Conservation (phyloP, 2,329 filamentous ascomycete genomes). For the Xylaria sp. region DNA sequence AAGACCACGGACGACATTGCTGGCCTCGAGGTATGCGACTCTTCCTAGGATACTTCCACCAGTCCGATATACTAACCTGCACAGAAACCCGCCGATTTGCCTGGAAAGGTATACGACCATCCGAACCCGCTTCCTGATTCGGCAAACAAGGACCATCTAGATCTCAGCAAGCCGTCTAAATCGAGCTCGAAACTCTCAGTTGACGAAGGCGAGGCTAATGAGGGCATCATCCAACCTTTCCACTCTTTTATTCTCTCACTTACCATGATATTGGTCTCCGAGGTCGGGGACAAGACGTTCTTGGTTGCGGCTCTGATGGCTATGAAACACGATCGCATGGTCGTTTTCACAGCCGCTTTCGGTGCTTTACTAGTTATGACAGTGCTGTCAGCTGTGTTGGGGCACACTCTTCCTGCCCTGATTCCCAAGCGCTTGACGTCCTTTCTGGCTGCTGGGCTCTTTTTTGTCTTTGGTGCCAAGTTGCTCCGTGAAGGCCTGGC, state of each 20-base stretch:
- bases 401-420: constrained; percentile 89
- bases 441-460: constrained; percentile 83
- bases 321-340: constrained; percentile 93
- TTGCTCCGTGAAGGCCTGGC: constrained; percentile 86
- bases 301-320: constrained; percentile 97
- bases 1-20: constrained; percentile 54
- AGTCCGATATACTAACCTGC: constrained; percentile 40
- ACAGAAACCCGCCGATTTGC: constrained; percentile 84
- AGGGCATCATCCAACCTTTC: constrained; percentile 77
- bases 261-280: constrained; percentile 97
- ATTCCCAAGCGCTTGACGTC: constrained; percentile 93
- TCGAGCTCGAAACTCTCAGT: constrained; percentile 48
- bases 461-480: constrained; percentile 88
- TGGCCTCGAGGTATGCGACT: constrained; percentile 67
- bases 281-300: constrained; percentile 99
- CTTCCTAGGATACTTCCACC: neutral
- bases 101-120: constrained; percentile 79
- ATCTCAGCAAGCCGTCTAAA: constrained; percentile 58
- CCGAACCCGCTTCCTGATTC: constrained; percentile 75
- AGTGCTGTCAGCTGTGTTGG: constrained; percentile 88
- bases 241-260: constrained; percentile 94
- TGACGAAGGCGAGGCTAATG: constrained; percentile 54
- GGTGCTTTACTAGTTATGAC: constrained; percentile 94
- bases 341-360: constrained; percentile 96
- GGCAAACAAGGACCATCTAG: constrained; percentile 72